Evolutionary conservation across 441 rosid genomes (phyloP).

Genomic region (Euphorbia celastroides): DNA sequence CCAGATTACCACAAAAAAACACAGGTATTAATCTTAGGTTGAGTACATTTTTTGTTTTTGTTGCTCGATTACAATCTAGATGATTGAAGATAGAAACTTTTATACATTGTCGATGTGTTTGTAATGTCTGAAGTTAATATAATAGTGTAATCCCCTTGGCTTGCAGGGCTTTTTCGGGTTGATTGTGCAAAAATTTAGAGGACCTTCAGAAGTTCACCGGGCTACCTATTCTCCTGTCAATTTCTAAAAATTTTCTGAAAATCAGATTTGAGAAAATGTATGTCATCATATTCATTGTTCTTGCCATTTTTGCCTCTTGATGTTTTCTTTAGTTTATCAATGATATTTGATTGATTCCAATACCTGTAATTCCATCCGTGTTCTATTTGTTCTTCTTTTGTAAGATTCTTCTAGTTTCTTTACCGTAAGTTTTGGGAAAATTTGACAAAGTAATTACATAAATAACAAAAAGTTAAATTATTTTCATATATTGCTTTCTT

Average conservation of each 20-base stretch:
- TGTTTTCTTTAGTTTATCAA: background rate
- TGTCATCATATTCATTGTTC: background rate
- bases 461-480: background rate
- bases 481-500: background rate
- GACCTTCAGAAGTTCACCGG: constrained; percentile 52
- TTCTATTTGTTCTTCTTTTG: constrained; percentile 4
- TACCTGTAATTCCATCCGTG: background rate
- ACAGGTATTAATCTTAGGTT: constrained; percentile 40
- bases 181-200: constrained; percentile 46
- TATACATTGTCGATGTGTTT: background rate
- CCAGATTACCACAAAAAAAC: constrained; percentile 59
- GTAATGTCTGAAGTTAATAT: constrained; percentile 4
- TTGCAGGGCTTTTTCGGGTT: constrained; percentile 54
- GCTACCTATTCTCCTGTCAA: constrained; percentile 61
- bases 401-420: no score
- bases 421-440: background rate
- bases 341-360: constrained; percentile 15
- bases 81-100: background rate
- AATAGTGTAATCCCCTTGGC: background rate
- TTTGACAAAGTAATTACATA: background rate
- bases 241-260: constrained; percentile 34
- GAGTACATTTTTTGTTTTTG: background rate
- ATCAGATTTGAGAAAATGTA: constrained; percentile 5
- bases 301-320: background rate
- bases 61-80: background rate